Evolutionary conservation across 768 basidiomycete genomes (phyloP).

Genomic region (Rhodotorula babjevae): DNA sequence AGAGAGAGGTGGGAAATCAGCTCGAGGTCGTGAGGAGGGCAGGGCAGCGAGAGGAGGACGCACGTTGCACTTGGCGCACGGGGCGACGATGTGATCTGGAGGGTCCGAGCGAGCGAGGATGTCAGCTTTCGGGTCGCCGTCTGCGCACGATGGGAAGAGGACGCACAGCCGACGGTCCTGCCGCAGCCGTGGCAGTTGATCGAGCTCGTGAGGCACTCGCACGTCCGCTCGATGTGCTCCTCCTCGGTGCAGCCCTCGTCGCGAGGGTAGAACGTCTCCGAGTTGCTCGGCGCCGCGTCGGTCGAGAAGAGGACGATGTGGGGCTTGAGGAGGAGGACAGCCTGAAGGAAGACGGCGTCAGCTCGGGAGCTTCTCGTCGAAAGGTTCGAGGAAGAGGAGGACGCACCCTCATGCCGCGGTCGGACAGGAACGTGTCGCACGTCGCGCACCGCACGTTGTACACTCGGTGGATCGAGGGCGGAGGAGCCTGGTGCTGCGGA

Average conservation of each 20-base stretch:
- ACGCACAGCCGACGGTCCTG: conserved; percentile 59
- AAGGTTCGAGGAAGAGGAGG: background rate
- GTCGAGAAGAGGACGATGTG: conserved; percentile 77
- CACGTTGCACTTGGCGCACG: conserved; percentile 64
- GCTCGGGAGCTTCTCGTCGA: background rate
- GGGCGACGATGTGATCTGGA: conserved; percentile 42
- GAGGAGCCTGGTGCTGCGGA: background rate
- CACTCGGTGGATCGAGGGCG: conserved; percentile 49
- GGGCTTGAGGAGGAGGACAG: conserved; percentile 74
- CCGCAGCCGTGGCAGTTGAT: conserved; percentile 78
- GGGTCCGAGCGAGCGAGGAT: rapidly evolving
- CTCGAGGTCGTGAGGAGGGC: background rate
- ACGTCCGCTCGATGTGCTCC: conserved; percentile 55
- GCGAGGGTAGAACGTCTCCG: conserved; percentile 31
- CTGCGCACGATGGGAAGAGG: no score
- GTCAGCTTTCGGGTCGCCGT: background rate
- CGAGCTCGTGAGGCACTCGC: conserved; percentile 78
- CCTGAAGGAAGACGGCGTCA: conserved; percentile 52
- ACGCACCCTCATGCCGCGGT: conserved; percentile 76
- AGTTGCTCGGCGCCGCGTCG: conserved; percentile 68
- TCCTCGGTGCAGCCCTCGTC: conserved; percentile 33
- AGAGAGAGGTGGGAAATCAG: background rate
- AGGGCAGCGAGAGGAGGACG: background rate
- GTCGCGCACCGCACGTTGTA: conserved; percentile 74
- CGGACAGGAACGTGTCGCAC: conserved; percentile 70